Evolutionary conservation across 768 basidiomycete genomes (phyloP), one percentile per base, ranked within the genome.

Genomic region (Rhizopogon roseolus): DNA sequence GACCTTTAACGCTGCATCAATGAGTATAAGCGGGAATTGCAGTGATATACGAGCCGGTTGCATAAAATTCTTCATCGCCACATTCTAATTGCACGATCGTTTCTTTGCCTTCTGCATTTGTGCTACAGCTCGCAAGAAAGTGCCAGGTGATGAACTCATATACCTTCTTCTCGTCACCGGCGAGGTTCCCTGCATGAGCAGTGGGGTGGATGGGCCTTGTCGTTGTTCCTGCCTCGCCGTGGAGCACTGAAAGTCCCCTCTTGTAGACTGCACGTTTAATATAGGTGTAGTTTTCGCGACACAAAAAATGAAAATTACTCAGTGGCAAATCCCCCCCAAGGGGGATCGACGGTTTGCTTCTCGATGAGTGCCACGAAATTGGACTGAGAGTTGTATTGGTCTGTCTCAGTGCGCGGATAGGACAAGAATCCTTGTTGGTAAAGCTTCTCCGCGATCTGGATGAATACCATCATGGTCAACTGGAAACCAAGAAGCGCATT

Each of bases 141-240:
- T 97, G 81, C 4, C 97, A 77, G 0, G 93, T 82, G 56, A 99
- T 88, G 62, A 86, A 93, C 61, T 99, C 97, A 57, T 97, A 99
- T 2, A 99, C 95, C 48, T 77, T 76, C 72, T 93, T 96, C 60
- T 98, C 93, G 59, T 98, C 91, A 0, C 90, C 91, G 0, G 62
- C 74, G 9, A 98, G 73, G 62, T 88, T 88, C 14, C 75, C 84
- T 1, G 84, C 92, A 69, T 95, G 85, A 3, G 90, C 88, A 0
- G 94, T 98, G 1, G 97, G 97, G 64, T 99, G 97, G 57, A 99
- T 98, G 97, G 0, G 97, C 97, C 66, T 98, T 93, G 69, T 99
- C 97, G 68, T 99, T 90, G 68, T 97, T 93, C 73, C 88, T 91
- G 13, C 97, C 97, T 58, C 82, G 85, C 16, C 95, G 80, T 4